Conservation (phyloP, 129 eudicot genomes). For the Deinandra increscens region DNA sequence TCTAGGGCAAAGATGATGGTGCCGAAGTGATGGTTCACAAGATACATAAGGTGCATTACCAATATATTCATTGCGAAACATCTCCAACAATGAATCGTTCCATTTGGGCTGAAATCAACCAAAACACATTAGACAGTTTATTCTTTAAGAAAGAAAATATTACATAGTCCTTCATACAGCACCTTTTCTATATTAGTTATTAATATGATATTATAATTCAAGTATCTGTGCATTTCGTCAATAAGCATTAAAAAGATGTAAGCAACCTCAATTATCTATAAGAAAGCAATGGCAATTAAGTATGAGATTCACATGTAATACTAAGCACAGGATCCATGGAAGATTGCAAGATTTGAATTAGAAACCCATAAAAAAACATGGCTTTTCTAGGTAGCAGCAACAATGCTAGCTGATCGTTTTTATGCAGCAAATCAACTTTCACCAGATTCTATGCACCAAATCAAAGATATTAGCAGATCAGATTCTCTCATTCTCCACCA, state of each 20-base stretch:
- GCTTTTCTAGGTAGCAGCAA: background rate
- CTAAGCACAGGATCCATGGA: background rate
- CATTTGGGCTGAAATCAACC: conserved; percentile 61
- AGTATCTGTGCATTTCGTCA: background rate
- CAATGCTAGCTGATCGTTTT: background rate
- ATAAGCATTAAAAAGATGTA: background rate
- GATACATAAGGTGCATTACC: conserved; percentile 83
- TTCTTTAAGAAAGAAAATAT: background rate
- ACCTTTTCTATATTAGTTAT: background rate
- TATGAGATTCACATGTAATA: background rate
- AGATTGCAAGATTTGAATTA: background rate
- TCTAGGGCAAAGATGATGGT: conserved; percentile 62
- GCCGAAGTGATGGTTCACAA: conserved; percentile 77
- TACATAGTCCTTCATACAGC: background rate
- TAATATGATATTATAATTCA: background rate
- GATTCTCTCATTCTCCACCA: too few species aligned
- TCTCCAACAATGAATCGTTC: conserved; percentile 76
- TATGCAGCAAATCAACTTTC: background rate
- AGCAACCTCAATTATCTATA: conserved; percentile 5
- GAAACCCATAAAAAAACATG: background rate
- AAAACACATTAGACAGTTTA: background rate
- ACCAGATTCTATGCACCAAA: background rate
- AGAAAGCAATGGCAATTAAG: conserved; percentile 10
- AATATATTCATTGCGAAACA: conserved; percentile 89
- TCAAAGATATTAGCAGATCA: background rate